Evolutionary conservation across 345 rosid genomes (phyloP).

Genomic region (Punica granatum): DNA sequence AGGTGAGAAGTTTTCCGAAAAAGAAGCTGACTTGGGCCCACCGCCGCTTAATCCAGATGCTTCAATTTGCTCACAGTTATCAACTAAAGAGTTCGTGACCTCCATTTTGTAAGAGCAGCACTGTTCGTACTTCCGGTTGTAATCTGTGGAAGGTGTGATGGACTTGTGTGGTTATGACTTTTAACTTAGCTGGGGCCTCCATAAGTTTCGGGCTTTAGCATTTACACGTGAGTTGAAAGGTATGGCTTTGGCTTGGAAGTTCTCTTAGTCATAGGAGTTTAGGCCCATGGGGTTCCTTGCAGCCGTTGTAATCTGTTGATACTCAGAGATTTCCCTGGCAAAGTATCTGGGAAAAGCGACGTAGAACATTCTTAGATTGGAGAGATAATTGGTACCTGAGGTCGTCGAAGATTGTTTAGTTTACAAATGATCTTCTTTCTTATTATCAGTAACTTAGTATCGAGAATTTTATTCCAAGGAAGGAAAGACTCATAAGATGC

Average conservation of each 20-base stretch:
- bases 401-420: not conserved
- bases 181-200: not conserved
- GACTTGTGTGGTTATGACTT: not conserved
- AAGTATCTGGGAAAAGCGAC: not conserved
- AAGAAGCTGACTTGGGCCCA: conserved; percentile 23
- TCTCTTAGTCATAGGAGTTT: not conserved
- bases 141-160: not conserved
- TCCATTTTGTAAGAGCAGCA: conserved; percentile 35
- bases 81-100: conserved; percentile 48
- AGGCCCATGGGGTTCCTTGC: not conserved
- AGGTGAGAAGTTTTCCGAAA: conserved; percentile 29
- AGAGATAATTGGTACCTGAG: not conserved
- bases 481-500: not conserved
- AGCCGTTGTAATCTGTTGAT: not conserved
- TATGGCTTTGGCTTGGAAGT: not conserved
- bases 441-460: not conserved
- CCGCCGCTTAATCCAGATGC: conserved; percentile 23
- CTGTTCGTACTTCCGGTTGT: not conserved
- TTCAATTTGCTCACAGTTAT: not conserved
- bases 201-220: not conserved
- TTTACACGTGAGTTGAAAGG: not conserved
- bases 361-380: not conserved
- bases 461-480: not conserved
- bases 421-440: not conserved
- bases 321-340: not conserved